phyloP scores from a whole-genome alignment of 208 protist genomes.

The Acanthamoeba rhysodes region DNA sequence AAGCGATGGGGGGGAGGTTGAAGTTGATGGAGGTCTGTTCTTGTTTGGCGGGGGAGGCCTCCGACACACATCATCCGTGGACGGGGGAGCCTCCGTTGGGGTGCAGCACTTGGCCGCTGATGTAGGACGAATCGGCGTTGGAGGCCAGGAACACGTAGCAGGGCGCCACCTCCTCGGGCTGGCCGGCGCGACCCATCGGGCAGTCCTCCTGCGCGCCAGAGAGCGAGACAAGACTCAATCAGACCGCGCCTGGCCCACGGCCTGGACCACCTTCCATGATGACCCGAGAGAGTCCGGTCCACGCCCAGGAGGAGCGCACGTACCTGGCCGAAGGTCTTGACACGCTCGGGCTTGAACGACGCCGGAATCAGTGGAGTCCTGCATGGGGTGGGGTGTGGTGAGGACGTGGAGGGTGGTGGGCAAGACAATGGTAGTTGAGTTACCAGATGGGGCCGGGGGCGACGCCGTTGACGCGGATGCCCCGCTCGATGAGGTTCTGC shows the following conservation, averaged over 20 bases:
- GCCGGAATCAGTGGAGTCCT: conserved; percentile 80
- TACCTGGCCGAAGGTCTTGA: conserved; percentile 79
- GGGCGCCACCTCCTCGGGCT: conserved; percentile 83
- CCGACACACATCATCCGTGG: conserved; percentile 67
- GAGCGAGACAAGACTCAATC: not conserved
- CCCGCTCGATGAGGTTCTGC: conserved; percentile 70
- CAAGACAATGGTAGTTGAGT: too few relatives aligned
- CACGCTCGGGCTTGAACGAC: conserved; percentile 48
- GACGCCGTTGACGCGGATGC: conserved; percentile 88
- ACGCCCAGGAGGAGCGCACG: not conserved
- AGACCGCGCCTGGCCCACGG: not conserved
- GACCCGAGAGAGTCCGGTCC: too few relatives aligned
- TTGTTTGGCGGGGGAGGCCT: too few relatives aligned
- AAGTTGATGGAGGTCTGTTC: too few relatives aligned
- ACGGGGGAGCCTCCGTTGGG: conserved; percentile 83
- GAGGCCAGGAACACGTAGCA: conserved; percentile 86
- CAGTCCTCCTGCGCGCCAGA: not conserved
- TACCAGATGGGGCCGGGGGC: conserved; percentile 86
- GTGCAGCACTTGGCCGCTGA: conserved; percentile 84
- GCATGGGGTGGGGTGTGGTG: too few relatives aligned
- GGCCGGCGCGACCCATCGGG: conserved; percentile 81
- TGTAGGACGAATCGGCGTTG: conserved; percentile 81
- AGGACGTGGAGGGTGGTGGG: too few relatives aligned
- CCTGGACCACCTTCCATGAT: not conserved
- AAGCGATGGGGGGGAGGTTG: too few relatives aligned